A percentile compares a stretch with the other conserved stretches of the same genome.
These are phyloP conservation scores for Colletotrichum sp. DNA, from an alignment of 2,329 filamentous ascomycete genomes.

Conservation along the genomic window DNA sequence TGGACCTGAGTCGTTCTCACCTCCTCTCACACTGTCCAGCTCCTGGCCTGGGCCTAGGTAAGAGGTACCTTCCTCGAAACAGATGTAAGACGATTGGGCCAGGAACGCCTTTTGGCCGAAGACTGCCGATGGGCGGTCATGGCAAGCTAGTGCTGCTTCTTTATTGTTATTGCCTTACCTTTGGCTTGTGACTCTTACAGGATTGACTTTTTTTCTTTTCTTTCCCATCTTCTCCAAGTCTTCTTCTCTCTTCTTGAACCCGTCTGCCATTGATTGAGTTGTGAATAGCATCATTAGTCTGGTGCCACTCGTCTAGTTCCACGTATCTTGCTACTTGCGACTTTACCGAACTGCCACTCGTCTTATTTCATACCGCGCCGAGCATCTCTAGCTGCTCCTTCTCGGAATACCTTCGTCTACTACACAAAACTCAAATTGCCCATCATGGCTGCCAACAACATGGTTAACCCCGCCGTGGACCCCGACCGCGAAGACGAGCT, in stretches of 20 bases:
- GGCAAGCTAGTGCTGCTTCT: conserved; percentile 13
- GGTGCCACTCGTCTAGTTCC: not conserved
- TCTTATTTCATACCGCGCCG: not conserved
- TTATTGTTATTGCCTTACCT: conserved; percentile 6
- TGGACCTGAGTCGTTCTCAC: not conserved
- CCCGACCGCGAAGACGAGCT: conserved; percentile 65
- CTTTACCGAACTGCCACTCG: not conserved
- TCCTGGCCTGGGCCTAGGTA: conserved; percentile 13
- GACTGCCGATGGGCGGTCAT: conserved; percentile 17
- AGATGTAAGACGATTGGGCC: conserved; percentile 21
- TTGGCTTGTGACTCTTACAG: conserved; percentile 25
- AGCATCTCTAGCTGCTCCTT: not conserved
- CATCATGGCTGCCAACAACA: conserved; percentile 67
- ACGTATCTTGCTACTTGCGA: not conserved
- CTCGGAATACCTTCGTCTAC: not conserved
- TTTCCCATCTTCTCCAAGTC: conserved; percentile 11
- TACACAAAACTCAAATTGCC: conserved; percentile 11
- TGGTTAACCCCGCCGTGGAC: conserved; percentile 63
- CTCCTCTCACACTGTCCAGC: conserved; percentile 13
- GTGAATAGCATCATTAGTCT: conserved; percentile 20
- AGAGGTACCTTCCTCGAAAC: conserved; percentile 21
- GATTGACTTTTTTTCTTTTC: conserved; percentile 21
- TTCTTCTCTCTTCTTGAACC: conserved; percentile 2
- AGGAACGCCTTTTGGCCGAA: conserved; percentile 23
- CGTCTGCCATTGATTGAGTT: not conserved